A percentile compares a stretch with the other conserved stretches of the same genome.
Evolutionary conservation across 306 rosid species (phyloP).

Genomic region (Malus sylvestris): DNA sequence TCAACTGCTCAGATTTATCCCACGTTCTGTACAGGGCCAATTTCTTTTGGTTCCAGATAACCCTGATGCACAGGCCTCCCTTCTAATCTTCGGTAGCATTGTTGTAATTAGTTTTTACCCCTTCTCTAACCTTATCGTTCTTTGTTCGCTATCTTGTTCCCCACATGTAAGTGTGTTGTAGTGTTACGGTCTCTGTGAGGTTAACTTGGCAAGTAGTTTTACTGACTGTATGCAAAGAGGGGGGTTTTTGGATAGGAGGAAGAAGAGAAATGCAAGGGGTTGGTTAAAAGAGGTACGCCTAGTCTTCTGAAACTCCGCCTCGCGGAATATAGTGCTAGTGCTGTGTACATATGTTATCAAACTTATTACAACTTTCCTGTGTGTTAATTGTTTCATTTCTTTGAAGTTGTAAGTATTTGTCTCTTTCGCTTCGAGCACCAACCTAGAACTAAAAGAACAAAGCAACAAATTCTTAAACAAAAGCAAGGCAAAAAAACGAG

Average conservation of each 20-base stretch:
- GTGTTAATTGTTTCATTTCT: background rate
- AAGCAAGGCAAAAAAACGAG: too few relatives aligned
- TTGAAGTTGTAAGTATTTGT: background rate
- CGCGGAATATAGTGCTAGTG: background rate
- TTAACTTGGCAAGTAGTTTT: background rate
- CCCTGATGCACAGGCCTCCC: background rate
- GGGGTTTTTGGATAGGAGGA: background rate
- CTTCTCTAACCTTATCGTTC: background rate
- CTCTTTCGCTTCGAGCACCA: too few relatives aligned
- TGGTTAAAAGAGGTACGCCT: background rate
- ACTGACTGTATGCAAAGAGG: background rate
- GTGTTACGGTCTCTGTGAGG: background rate
- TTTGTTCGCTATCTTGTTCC: background rate
- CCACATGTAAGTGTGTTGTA: background rate
- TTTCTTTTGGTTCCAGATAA: background rate
- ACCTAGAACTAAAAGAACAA: too few relatives aligned
- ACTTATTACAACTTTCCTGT: background rate
- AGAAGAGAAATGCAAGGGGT: background rate
- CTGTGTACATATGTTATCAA: slow-evolving; percentile 5
- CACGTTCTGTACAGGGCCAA: background rate
- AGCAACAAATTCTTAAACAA: too few relatives aligned
- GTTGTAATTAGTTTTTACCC: background rate
- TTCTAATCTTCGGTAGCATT: slow-evolving; percentile 7
- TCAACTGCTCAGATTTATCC: background rate
- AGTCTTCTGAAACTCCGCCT: background rate